phyloP scores from a whole-genome alignment of 495 filamentous ascomycete species.

The Podospora tetraspora region DNA sequence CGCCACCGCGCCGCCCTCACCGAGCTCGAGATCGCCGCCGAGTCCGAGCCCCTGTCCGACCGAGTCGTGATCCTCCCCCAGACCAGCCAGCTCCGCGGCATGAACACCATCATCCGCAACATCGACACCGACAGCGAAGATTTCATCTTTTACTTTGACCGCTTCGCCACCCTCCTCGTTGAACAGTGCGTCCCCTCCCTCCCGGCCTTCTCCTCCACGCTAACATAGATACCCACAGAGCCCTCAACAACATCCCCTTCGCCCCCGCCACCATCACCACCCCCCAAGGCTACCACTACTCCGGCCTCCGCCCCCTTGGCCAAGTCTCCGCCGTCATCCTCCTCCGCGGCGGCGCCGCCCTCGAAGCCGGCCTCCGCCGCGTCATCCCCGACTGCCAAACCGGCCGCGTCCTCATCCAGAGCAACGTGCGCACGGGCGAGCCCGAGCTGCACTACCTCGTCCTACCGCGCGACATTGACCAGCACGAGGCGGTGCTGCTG shows the following conservation, averaged over 20 bases:
- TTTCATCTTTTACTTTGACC: slow-evolving; percentile 95
- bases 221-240: slow-evolving; percentile 43
- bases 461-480: slow-evolving; percentile 61
- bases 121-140: slow-evolving; percentile 76
- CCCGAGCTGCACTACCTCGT: slow-evolving; percentile 87
- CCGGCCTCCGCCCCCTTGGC: slow-evolving; percentile 60
- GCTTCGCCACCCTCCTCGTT: slow-evolving; percentile 74
- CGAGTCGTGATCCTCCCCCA: slow-evolving; percentile 67
- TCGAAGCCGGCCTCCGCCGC: slow-evolving; percentile 82
- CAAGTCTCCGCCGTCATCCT: slow-evolving; percentile 82
- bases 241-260: slow-evolving; percentile 68
- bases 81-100: slow-evolving; percentile 72
- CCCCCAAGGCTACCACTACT: slow-evolving; percentile 58
- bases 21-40: slow-evolving; percentile 61
- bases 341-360: slow-evolving; percentile 74
- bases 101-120: slow-evolving; percentile 86
- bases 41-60: slow-evolving; percentile 63
- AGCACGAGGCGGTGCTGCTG: slow-evolving; percentile 74
- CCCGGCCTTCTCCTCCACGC: too few species aligned
- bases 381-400: slow-evolving; percentile 88
- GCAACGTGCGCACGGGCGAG: slow-evolving; percentile 74
- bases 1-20: slow-evolving; percentile 71
- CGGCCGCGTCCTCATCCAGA: slow-evolving; percentile 86
- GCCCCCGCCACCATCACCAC: slow-evolving; percentile 57
- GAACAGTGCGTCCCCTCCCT: slow-evolving; percentile 53